Evolutionary conservation across 2,329 filamentous ascomycete genomes (phyloP).

Genomic region (Botrytis galanthina): DNA sequence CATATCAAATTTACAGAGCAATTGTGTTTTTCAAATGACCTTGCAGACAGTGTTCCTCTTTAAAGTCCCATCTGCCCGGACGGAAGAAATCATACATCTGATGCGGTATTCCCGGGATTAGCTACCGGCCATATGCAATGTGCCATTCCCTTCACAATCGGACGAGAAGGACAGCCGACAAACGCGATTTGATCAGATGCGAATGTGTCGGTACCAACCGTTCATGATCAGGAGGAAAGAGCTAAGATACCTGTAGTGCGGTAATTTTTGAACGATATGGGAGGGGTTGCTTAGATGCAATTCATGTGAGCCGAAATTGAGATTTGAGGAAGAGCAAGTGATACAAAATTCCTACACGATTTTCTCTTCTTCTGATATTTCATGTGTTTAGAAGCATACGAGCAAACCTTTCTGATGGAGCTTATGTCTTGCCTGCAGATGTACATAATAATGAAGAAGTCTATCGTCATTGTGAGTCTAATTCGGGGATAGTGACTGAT

Average conservation of each 20-base stretch:
- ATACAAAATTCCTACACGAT: neutral
- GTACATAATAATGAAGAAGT: neutral
- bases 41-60: neutral
- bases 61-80: neutral
- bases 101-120: neutral
- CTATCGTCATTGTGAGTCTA: neutral
- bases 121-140: neutral
- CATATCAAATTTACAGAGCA: neutral
- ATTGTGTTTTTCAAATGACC: neutral
- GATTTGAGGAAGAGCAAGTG: neutral
- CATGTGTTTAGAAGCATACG: neutral
- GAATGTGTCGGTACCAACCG: neutral
- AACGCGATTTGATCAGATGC: neutral
- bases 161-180: neutral
- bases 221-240: neutral
- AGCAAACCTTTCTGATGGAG: neutral
- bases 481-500: neutral
- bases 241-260: neutral
- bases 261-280: neutral
- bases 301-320: neutral
- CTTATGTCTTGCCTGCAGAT: neutral
- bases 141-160: neutral
- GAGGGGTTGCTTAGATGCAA: neutral
- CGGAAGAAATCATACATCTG: neutral
- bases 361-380: neutral